Evolutionary conservation across 1,139 yeast genomes (phyloP).

Genomic region (Casaregolazyma suthepensis): DNA sequence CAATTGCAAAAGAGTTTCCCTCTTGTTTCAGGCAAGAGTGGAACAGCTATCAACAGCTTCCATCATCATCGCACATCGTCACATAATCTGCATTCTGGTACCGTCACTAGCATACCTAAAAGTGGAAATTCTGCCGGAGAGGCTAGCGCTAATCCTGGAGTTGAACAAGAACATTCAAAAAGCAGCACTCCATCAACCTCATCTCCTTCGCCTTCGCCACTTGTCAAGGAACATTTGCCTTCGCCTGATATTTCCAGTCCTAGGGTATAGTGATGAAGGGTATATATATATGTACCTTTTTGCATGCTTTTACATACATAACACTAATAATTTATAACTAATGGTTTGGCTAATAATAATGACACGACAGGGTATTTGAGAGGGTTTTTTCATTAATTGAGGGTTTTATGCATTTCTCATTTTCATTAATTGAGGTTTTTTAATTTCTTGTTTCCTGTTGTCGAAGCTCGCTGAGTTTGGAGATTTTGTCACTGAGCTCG

Average conservation of each 20-base stretch:
- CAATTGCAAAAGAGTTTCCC: constrained; percentile 7
- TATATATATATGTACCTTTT: background rate
- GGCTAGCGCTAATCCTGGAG: background rate
- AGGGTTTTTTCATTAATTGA: too few species aligned
- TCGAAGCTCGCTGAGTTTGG: constrained; percentile 37
- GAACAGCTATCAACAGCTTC: background rate
- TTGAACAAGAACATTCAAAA: background rate
- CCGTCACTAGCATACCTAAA: constrained; percentile 1
- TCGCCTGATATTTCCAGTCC: background rate
- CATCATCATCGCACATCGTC: constrained; percentile 6
- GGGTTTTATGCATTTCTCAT: background rate
- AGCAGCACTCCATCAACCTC: background rate
- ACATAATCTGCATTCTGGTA: constrained; percentile 4
- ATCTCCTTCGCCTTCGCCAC: background rate
- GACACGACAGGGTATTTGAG: background rate
- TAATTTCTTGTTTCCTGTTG: background rate
- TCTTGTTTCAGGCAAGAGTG: background rate
- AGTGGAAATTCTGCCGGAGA: background rate
- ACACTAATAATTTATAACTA: background rate
- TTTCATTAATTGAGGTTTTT: background rate
- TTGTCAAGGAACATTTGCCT: background rate
- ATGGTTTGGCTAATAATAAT: background rate
- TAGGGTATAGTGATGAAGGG: background rate
- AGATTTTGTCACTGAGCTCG: constrained; percentile 50
- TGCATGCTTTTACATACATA: background rate